phyloP scores from a whole-genome alignment of 768 basidiomycete genomes.

The Auricularia sp. region DNA sequence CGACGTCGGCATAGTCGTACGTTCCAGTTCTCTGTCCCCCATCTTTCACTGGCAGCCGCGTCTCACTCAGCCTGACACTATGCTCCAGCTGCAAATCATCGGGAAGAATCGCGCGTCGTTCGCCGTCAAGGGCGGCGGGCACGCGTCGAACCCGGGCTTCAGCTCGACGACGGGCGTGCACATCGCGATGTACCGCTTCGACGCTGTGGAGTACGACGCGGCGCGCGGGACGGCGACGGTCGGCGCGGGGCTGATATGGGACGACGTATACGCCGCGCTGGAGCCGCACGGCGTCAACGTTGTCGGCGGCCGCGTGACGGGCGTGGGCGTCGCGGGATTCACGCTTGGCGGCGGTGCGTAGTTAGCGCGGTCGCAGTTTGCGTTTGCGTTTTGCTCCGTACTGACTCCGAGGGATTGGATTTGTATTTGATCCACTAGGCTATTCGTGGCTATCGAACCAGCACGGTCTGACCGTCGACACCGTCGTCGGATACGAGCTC shows the following conservation, averaged over 20 bases:
- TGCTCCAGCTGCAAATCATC: not conserved
- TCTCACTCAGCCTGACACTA: not conserved
- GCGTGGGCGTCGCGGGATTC: conserved; percentile 52
- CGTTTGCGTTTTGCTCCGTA: not conserved
- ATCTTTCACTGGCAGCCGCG: not conserved
- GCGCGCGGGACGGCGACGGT: conserved; percentile 14
- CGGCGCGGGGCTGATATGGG: conserved; percentile 46
- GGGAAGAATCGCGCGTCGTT: not conserved
- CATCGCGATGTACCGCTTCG: conserved; percentile 44
- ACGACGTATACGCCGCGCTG: conserved; percentile 51
- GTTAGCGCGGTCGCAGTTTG: conserved; percentile 38
- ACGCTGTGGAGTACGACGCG: conserved; percentile 18
- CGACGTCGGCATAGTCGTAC: conserved; percentile 39
- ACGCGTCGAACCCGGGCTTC: conserved; percentile 44
- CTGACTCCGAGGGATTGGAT: not conserved
- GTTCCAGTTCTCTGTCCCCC: not conserved
- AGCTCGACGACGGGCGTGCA: conserved; percentile 53
- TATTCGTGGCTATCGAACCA: conserved; percentile 60
- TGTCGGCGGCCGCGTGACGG: conserved; percentile 48
- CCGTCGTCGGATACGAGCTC: conserved; percentile 43
- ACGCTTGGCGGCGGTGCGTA: conserved; percentile 21
- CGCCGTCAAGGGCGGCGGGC: conserved; percentile 46
- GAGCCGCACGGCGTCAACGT: conserved; percentile 41
- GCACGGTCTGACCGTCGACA: conserved; percentile 48
- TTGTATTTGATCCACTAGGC: conserved; percentile 23